Evolutionary conservation across 441 rosid species (phyloP).

Genomic region (Francoa sonchifolia): DNA sequence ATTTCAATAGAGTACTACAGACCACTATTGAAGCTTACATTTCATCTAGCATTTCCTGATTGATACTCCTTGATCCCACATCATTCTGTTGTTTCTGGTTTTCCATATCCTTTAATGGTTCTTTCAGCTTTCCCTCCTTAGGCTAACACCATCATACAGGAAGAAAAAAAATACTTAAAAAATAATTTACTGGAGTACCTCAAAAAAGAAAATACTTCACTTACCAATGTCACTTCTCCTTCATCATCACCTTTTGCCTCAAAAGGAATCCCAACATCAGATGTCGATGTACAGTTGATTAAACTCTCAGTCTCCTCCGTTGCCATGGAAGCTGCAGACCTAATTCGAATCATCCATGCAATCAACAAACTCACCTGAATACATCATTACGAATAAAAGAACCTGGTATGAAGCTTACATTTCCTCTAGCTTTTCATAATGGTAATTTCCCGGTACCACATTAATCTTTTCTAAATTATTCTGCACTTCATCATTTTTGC

Average conservation of each 20-base stretch:
- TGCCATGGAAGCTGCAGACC: conserved; percentile 61
- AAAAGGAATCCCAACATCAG: conserved; percentile 27
- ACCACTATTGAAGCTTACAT: conserved; percentile 51
- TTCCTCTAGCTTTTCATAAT: conserved; percentile 54
- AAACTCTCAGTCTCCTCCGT: conserved; percentile 43
- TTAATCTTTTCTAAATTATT: conserved; percentile 15
- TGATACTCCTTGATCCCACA: conserved; percentile 12
- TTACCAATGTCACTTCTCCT: conserved; percentile 63
- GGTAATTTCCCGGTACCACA: conserved; percentile 12
- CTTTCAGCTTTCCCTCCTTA: not conserved
- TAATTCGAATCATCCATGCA: conserved; percentile 20
- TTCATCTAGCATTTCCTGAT: conserved; percentile 56
- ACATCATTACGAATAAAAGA: conserved; percentile 9
- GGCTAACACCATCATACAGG: not conserved
- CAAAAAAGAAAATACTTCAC: conserved; percentile 2
- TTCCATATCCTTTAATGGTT: conserved; percentile 5
- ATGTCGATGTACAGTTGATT: conserved; percentile 29
- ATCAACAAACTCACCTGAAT: conserved; percentile 10
- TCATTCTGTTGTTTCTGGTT: conserved; percentile 18
- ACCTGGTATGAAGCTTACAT: conserved; percentile 33
- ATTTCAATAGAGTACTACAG: too few species aligned
- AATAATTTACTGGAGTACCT: not conserved
- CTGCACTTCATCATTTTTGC: conserved; percentile 12
- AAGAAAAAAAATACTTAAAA: conserved; percentile 1
- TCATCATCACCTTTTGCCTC: conserved; percentile 44